phyloP scores from a whole-genome alignment of 805 yeast species.

The Starmerella scarabaei region DNA sequence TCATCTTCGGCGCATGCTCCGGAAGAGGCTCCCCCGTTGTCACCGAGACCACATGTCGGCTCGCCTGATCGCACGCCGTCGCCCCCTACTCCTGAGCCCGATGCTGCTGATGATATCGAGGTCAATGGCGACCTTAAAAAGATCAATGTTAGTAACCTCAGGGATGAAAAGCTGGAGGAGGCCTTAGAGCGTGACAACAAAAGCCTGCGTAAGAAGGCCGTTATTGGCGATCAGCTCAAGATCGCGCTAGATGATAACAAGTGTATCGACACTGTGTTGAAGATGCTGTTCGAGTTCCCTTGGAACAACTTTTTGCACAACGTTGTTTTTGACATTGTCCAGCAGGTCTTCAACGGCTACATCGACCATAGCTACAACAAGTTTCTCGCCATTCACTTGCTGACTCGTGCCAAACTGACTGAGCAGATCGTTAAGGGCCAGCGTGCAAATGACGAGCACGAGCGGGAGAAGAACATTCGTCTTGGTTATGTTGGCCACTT shows the following conservation, averaged over 20 bases:
- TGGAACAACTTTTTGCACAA: constrained; percentile 97
- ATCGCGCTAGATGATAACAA: constrained; percentile 65
- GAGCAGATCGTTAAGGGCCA: constrained; percentile 52
- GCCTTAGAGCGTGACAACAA: constrained; percentile 20
- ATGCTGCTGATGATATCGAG: constrained; percentile 12
- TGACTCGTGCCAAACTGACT: constrained; percentile 50
- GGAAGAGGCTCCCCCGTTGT: constrained; percentile 3
- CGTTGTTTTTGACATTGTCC: constrained; percentile 91
- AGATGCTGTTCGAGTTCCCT: constrained; percentile 70
- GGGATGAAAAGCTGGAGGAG: constrained; percentile 12
- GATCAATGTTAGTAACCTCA: constrained; percentile 7
- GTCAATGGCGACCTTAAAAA: constrained; percentile 11
- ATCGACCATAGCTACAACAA: constrained; percentile 77
- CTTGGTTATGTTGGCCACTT: constrained; percentile 97
- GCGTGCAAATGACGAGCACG: constrained; percentile 43
- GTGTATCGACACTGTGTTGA: constrained; percentile 52
- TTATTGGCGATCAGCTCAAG: constrained; percentile 79
- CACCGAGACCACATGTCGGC: background rate
- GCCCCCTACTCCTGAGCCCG: constrained; percentile 14
- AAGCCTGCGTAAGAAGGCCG: constrained; percentile 42
- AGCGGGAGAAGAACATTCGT: constrained; percentile 47
- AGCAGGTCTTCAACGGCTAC: constrained; percentile 82
- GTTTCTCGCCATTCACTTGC: constrained; percentile 56
- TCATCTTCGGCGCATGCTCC: constrained; percentile 1
- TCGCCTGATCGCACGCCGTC: constrained; percentile 13